Evolutionary conservation across 768 basidiomycete genomes (phyloP), one percentile per base, ranked within the genome.

Genomic region (Amanita molliuscula): DNA sequence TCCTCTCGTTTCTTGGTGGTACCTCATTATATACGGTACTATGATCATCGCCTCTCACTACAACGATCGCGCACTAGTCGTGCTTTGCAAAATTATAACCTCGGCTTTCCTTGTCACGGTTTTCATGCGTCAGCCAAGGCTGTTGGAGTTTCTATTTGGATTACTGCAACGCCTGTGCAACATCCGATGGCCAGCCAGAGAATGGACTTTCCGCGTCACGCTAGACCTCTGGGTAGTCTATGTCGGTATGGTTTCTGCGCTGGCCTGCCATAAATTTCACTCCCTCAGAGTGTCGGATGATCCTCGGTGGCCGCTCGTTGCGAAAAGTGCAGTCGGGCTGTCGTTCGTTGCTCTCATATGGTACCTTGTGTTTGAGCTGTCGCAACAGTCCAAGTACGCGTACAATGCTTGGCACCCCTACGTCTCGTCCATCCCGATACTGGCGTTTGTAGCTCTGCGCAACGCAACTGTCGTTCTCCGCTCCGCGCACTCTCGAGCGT

Each of bases 201-300:
- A 96, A 66, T 94, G 89, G 90, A 67, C 72, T 6, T 96, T 96
- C 76, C 82, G 92, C 35, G 84, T 91, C 59, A 82, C 77, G 16
- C 80, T 95, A 52, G 92, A 96, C 67, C 71, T 91, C 44, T 94
- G 83, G 75, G 86, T 93, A 57, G 88, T 89, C 15, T 94, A 90
- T 67, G 72, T 76, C 33, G 92, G 92, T 40, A 91, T 93, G 88
- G 66, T 93, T 56, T 66, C 79, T 20, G 81, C 92, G 1, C 66
- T 91, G 48, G 76, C 73, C 3, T 76, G 74, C 61, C 80, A 86
- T 70, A 94, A 89, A 66, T 67, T 81, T 52, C 83, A 84, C 23
- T 87, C 92, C 54, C 62, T 75, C 56, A 76, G 78, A 26, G 60
- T 90, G n/a, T 74, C 77, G 13, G 87, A 91, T 47, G 75, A 83